Base-by-base conservation (phyloP, 2,329 filamentous ascomycete genomes). In the Alternaria dauci region DNA sequence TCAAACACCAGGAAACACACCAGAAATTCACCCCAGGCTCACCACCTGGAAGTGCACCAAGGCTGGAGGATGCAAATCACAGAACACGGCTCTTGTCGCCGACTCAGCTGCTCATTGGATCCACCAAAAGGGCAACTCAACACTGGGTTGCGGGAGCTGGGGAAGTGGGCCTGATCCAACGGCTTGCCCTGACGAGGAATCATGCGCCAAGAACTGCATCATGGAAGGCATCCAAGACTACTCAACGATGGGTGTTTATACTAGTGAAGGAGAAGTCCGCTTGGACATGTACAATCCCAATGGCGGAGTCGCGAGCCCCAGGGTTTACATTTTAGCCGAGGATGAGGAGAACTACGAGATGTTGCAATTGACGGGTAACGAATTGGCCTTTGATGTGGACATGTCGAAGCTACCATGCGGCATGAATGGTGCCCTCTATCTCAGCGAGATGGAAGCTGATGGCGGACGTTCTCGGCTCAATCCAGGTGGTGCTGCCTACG, bases 311-410 rank as follows among this genome's bases (percentile, higher is more conserved):
- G 68, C 82, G 46, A 79, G 79, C 36, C 82, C 86, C 56, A 85
- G 89, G 68, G 79, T 89, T 43, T 92, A 90, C 76, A 83, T 91
- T 63, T 85, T 91, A 81, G 84, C 85, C 14, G 68, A 77, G 68
- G 80, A 82, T 52, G 85, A 88, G 44, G 82, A 81, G 67, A 85
- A 84, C 60, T 92, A 92, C 78, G 80, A 90, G 79, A 84, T 85
- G 73, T 88, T 91, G 79, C 83, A 86, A 60, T 81, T 91, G 59
- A 81, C 88, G 55, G 87, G 87, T 78, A 84, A 89, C 72, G 89
- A 92, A 77, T 88, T 92, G 79, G 89, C 88, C 55, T 91, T 92
- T 63, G 89, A 91, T 56, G 89, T 91, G 26, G 89, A 92, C 73
- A 86, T 76, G 2, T 79, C 78, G 4, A 78, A 76, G 65, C 68